phyloP scores from a whole-genome alignment of 306 rosid species.

The Trifolium subterraneum region DNA sequence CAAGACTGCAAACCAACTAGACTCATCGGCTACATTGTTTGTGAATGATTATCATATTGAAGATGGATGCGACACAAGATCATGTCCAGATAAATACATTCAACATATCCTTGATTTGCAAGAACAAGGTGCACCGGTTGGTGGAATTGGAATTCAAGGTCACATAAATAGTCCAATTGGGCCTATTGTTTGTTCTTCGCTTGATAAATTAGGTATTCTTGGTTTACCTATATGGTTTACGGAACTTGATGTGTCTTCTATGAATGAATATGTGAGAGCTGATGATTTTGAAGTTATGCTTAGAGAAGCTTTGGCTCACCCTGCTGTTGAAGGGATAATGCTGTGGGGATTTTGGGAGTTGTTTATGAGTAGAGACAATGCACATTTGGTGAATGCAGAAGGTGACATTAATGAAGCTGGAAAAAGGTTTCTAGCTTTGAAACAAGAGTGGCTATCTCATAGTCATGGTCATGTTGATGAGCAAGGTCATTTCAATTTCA shows the following conservation, averaged over 20 bases:
- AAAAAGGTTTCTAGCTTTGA: slow-evolving; percentile 64
- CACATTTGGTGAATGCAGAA: slow-evolving; percentile 88
- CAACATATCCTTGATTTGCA: slow-evolving; percentile 80
- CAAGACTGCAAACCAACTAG: slow-evolving; percentile 76
- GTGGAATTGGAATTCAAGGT: slow-evolving; percentile 94
- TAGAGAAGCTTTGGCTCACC: slow-evolving; percentile 80
- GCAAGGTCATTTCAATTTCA: slow-evolving; percentile 62
- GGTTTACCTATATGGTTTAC: slow-evolving; percentile 94
- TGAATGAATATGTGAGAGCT: slow-evolving; percentile 75
- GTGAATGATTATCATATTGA: slow-evolving; percentile 92
- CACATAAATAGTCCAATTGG: slow-evolving; percentile 90
- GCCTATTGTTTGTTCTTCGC: slow-evolving; percentile 71
- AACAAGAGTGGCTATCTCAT: slow-evolving; percentile 79
- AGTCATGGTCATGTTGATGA: slow-evolving; percentile 64
- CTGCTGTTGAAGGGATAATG: slow-evolving; percentile 86
- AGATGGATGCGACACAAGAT: slow-evolving; percentile 79
- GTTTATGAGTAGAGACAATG: slow-evolving; percentile 78
- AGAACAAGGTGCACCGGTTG: slow-evolving; percentile 83
- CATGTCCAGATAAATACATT: slow-evolving; percentile 79
- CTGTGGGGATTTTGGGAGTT: slow-evolving; percentile 97
- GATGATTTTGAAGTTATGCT: slow-evolving; percentile 95
- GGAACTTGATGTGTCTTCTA: slow-evolving; percentile 82
- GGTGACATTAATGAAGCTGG: slow-evolving; percentile 92
- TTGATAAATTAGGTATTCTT: slow-evolving; percentile 79
- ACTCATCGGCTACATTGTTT: slow-evolving; percentile 70